Conservation (phyloP, 768 basidiomycete genomes). For the Tremella fuciformis region DNA sequence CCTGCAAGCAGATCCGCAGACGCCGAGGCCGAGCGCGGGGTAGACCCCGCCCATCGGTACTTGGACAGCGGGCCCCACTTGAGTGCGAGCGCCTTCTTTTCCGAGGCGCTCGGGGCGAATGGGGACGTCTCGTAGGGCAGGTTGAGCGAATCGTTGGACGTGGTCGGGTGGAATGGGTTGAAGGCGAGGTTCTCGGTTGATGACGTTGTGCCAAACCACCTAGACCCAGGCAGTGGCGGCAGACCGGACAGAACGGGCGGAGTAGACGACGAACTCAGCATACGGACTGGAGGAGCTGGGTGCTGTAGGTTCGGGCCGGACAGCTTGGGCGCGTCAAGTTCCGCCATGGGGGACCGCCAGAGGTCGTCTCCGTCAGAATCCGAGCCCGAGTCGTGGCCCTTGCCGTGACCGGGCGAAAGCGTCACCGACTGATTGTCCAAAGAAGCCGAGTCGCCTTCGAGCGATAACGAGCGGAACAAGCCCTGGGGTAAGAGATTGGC, state of each 20-base stretch:
- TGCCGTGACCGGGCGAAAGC: background rate
- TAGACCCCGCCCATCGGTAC: slow-evolving; percentile 21
- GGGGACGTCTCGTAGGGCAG: slow-evolving; percentile 27
- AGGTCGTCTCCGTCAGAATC: slow-evolving; percentile 8
- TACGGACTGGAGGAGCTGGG: background rate
- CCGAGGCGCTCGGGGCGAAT: slow-evolving; percentile 47
- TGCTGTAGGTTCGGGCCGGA: slow-evolving; percentile 5
- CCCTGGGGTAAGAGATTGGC: slow-evolving; percentile 51
- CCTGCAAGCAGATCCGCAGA: background rate
- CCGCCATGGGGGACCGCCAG: background rate
- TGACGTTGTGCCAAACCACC: slow-evolving; percentile 42
- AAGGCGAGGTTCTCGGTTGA: slow-evolving; percentile 35
- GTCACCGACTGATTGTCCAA: slow-evolving; percentile 19
- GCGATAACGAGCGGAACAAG: slow-evolving; percentile 46
- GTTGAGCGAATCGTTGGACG: slow-evolving; percentile 41
- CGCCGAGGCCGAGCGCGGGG: background rate
- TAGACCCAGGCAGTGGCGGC: slow-evolving; percentile 28
- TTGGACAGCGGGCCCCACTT: slow-evolving; percentile 46
- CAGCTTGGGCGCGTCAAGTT: background rate
- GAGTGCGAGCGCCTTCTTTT: slow-evolving; percentile 44
- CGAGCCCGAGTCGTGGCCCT: slow-evolving; percentile 3
- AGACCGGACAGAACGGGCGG: slow-evolving; percentile 21
- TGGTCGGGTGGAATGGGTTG: slow-evolving; percentile 26
- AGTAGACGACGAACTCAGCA: background rate
- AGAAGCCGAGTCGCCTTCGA: slow-evolving; percentile 47